Percentiles rank a stretch among this genome's conserved stretches.
phyloP scores from a whole-genome alignment of 2,329 filamentous ascomycete genomes.

The Ophiosphaerella narmari region DNA sequence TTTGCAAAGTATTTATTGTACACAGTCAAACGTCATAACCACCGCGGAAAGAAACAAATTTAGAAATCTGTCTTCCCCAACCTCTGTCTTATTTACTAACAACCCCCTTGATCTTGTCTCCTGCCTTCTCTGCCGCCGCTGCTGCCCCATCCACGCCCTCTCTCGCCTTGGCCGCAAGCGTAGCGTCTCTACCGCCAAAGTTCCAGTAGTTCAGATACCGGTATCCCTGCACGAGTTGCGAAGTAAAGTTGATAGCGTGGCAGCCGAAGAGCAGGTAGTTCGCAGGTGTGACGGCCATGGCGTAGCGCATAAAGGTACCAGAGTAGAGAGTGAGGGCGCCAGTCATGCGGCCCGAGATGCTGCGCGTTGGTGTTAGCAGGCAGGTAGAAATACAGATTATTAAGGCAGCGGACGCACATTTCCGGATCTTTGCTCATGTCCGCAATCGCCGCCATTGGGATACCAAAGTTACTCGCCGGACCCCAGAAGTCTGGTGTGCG shows the following conservation, averaged over 20 bases:
- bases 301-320: conserved; percentile 69
- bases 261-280: conserved; percentile 73
- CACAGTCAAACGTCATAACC: not conserved
- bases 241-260: conserved; percentile 67
- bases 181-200: conserved; percentile 52
- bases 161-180: conserved; percentile 41
- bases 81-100: conserved; percentile 11
- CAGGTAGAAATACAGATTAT: not conserved
- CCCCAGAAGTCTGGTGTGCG: conserved; percentile 56
- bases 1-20: not conserved
- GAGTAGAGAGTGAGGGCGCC: conserved; percentile 64
- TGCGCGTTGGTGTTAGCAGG: conserved; percentile 32
- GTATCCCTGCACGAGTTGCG: conserved; percentile 65
- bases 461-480: conserved; percentile 58
- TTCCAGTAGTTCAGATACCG: conserved; percentile 66
- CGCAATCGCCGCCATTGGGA: conserved; percentile 58
- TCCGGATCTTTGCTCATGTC: conserved; percentile 60
- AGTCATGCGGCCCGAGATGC: conserved; percentile 70
- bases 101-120: conserved; percentile 6
- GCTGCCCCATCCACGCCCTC: conserved; percentile 16
- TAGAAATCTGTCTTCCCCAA: not conserved
- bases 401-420: conserved; percentile 46
- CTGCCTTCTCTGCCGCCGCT: conserved; percentile 5
- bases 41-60: not conserved
- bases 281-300: conserved; percentile 64